Conservation (phyloP, 192 early-diverging fungal genomes). For the Gonapodya sp. region DNA sequence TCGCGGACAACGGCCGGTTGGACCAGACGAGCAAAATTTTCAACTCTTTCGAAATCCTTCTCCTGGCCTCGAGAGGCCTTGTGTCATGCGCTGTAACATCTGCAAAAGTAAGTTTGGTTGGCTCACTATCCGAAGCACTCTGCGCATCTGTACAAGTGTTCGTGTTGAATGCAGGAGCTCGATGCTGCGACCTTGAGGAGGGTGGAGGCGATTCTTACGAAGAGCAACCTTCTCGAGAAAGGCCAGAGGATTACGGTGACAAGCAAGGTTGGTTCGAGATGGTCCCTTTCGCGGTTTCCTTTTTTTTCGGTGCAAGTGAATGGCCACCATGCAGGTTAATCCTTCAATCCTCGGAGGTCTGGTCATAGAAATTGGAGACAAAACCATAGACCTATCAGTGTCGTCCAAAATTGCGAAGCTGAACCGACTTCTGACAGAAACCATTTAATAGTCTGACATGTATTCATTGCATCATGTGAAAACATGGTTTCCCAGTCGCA, state of each 20-base stretch:
- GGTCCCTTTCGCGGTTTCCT: neutral
- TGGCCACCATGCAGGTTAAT: conserved; percentile 51
- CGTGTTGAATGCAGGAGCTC: conserved; percentile 48
- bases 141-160: neutral
- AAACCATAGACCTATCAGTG: conserved; percentile 96
- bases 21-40: conserved; percentile 75
- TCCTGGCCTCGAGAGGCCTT: conserved; percentile 82
- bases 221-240: conserved; percentile 67
- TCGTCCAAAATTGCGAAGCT: conserved; percentile 92
- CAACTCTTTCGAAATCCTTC: conserved; percentile 65
- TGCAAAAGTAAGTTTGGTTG: conserved; percentile 52
- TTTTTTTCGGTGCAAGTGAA: neutral
- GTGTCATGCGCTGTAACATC: conserved; percentile 82
- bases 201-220: conserved; percentile 69
- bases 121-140: neutral
- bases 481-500: neutral
- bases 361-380: conserved; percentile 93
- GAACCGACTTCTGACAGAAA: conserved; percentile 73
- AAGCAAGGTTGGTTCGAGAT: conserved; percentile 56
- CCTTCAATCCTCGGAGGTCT: conserved; percentile 89
- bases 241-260: conserved; percentile 73
- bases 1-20: conserved; percentile 93
- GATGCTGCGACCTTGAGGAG: conserved; percentile 57
- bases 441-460: neutral
- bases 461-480: neutral